A percentile compares a stretch with the other conserved stretches of the same genome.
Evolutionary conservation across 805 yeast species (phyloP).

Genomic region (Myxozyma monticola): DNA sequence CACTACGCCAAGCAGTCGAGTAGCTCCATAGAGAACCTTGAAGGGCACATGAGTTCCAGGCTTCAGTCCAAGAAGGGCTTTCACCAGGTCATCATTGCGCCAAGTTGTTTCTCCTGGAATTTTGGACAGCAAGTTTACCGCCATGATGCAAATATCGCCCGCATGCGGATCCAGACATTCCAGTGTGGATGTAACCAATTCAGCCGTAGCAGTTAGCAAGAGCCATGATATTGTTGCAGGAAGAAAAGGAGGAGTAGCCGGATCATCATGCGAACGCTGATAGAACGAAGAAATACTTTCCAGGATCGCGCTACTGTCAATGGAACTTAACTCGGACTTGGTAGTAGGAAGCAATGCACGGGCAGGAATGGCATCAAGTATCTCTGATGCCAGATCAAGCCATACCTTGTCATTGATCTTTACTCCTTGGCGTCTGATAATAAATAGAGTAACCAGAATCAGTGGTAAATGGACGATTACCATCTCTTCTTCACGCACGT

Average conservation of each 20-base stretch:
- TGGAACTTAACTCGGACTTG: constrained; percentile 40
- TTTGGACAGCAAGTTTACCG: constrained; percentile 42
- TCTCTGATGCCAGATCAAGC: constrained; percentile 44
- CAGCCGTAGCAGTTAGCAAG: constrained; percentile 36
- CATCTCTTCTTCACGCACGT: constrained; percentile 87
- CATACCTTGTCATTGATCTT: constrained; percentile 36
- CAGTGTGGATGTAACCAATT: constrained; percentile 19
- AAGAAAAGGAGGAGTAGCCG: constrained; percentile 42
- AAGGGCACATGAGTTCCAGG: constrained; percentile 20
- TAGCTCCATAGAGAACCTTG: constrained; percentile 27
- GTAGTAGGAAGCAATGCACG: constrained; percentile 60
- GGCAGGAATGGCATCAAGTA: constrained; percentile 61
- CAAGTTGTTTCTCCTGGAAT: constrained; percentile 47
- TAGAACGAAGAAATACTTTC: constrained; percentile 43
- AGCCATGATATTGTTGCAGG: constrained; percentile 49
- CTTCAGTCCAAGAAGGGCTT: constrained; percentile 33
- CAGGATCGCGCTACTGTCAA: constrained; percentile 33
- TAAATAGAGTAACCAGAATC: constrained; percentile 46
- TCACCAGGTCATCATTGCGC: constrained; percentile 41
- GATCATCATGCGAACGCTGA: constrained; percentile 34
- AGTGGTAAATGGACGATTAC: constrained; percentile 72
- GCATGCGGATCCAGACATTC: constrained; percentile 12
- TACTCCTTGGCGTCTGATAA: constrained; percentile 8
- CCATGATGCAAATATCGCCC: constrained; percentile 24
- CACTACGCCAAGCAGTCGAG: constrained; percentile 24